Conservation (phyloP, 805 yeast genomes). For the Blastobotrys chiropterorum region DNA sequence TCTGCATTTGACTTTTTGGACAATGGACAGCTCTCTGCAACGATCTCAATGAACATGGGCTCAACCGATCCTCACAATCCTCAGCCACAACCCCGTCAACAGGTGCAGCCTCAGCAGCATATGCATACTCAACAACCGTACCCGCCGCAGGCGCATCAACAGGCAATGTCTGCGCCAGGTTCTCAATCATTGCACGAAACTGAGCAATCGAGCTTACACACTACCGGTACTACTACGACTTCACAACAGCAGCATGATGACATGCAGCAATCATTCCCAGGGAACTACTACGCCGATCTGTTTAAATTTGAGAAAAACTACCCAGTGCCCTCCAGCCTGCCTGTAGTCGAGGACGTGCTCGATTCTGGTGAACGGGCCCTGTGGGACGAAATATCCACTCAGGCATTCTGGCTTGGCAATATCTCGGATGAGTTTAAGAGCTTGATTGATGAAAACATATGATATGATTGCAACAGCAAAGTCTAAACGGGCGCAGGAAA, state of each 20-base stretch:
- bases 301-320: background rate
- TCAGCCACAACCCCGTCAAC: background rate
- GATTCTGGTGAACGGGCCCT: conserved; percentile 10
- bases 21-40: background rate
- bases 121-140: background rate
- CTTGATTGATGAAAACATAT: conserved; percentile 3
- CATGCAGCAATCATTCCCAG: background rate
- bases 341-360: background rate
- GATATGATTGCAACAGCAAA: conserved; percentile 1
- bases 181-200: too few species aligned
- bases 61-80: background rate
- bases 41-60: background rate
- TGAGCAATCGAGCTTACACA: too few species aligned
- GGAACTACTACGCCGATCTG: background rate
- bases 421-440: conserved; percentile 15
- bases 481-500: background rate
- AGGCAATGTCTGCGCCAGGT: background rate
- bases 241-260: background rate
- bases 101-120: background rate
- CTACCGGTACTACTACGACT: background rate
- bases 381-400: conserved; percentile 17
- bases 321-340: background rate
- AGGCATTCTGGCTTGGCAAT: conserved; percentile 18
- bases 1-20: conserved; percentile 15
- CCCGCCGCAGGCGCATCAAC: background rate